Evolutionary conservation across 495 filamentous ascomycete genomes (phyloP).

Genomic region (Neurospora terricola): DNA sequence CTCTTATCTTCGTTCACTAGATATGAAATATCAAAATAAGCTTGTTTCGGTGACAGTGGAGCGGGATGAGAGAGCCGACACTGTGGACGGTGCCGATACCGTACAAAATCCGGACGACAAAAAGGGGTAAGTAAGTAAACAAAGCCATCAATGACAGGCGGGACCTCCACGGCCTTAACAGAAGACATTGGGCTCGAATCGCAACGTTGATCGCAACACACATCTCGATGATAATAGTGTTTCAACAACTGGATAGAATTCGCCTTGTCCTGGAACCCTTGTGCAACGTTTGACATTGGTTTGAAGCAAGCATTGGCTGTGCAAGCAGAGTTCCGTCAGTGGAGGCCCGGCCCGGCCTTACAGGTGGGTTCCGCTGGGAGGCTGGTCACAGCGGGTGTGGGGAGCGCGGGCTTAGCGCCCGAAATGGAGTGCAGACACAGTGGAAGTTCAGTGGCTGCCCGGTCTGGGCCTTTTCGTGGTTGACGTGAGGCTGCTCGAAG

Average conservation of each 20-base stretch:
- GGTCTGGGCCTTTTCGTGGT: background rate
- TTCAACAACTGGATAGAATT: background rate
- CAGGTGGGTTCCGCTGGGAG: background rate
- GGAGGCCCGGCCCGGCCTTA: background rate
- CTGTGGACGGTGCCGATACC: background rate
- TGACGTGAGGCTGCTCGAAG: background rate
- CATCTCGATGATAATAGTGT: background rate
- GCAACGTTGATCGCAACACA: background rate
- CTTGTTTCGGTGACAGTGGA: background rate
- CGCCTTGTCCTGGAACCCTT: background rate
- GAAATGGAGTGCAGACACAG: background rate
- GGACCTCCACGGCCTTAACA: background rate
- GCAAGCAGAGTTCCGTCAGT: background rate
- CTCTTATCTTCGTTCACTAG: background rate
- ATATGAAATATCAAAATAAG: background rate
- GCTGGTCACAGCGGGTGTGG: background rate
- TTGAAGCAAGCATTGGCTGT: background rate
- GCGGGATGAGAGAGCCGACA: background rate
- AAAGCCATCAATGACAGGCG: background rate
- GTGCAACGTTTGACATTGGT: background rate
- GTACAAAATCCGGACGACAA: background rate
- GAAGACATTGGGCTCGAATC: background rate
- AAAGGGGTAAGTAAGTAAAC: background rate
- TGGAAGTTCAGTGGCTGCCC: background rate
- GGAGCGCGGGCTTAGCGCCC: background rate